Percentiles rank a stretch among this genome's conserved stretches.
Conservation (phyloP, 2,329 filamentous ascomycete genomes). For the Metarhizium anisopliae region DNA sequence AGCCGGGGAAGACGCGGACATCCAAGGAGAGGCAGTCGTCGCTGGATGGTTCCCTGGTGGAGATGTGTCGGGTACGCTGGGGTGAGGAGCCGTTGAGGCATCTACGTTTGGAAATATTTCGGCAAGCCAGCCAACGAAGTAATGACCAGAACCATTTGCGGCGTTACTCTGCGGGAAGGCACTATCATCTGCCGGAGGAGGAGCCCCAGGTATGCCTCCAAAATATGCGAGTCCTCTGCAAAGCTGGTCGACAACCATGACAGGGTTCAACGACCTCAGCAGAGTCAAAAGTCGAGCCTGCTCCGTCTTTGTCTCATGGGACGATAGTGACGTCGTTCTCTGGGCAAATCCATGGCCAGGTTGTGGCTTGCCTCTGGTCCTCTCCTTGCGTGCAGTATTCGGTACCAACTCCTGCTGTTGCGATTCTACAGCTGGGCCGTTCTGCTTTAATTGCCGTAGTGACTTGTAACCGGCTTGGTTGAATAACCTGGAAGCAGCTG, state of each 20-base stretch:
- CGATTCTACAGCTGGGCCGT: neutral
- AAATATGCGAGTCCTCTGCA: slow-evolving; percentile 56
- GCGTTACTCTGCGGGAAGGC: slow-evolving; percentile 46
- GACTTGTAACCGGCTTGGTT: slow-evolving; percentile 45
- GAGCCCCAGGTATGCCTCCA: slow-evolving; percentile 48
- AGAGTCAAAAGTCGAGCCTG: slow-evolving; percentile 51
- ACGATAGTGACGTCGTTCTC: slow-evolving; percentile 11
- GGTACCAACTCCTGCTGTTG: neutral
- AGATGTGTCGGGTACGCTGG: neutral
- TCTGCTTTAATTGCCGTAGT: slow-evolving; percentile 22
- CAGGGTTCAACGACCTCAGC: slow-evolving; percentile 44
- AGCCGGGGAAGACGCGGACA: neutral
- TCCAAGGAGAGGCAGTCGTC: slow-evolving; percentile 6
- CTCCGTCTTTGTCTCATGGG: slow-evolving; percentile 46
- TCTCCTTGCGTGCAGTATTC: neutral
- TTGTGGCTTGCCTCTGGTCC: neutral
- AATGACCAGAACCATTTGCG: slow-evolving; percentile 46
- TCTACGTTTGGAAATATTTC: slow-evolving; percentile 41
- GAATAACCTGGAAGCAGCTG: slow-evolving; percentile 46
- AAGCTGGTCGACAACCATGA: slow-evolving; percentile 51
- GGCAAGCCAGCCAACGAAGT: slow-evolving; percentile 53
- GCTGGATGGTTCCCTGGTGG: slow-evolving; percentile 26
- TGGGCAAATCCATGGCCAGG: neutral
- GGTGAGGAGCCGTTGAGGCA: neutral
- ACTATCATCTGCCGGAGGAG: slow-evolving; percentile 37